These are phyloP conservation scores for Thamnidium elegans DNA, from an alignment of 192 early-diverging fungal genomes.

Conservation along the genomic window DNA sequence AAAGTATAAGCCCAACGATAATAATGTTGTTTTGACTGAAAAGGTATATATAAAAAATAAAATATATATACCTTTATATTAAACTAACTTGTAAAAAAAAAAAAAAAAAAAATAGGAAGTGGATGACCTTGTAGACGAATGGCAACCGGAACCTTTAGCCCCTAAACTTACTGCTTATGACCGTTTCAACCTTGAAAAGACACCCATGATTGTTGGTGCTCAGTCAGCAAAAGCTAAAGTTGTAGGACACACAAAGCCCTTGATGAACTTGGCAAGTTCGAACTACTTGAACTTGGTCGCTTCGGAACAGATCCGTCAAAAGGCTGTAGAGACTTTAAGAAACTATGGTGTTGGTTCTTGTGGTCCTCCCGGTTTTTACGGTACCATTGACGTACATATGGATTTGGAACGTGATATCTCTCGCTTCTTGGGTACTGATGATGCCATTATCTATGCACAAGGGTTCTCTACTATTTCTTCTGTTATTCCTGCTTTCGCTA, in stretches of 20 bases:
- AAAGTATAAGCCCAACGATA: conserved; percentile 76
- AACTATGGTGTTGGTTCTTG: conserved; percentile 97
- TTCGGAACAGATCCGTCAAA: conserved; percentile 74
- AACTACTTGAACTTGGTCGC: conserved; percentile 87
- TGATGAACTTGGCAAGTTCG: conserved; percentile 80
- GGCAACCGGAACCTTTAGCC: conserved; percentile 94
- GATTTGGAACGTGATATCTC: conserved; percentile 87
- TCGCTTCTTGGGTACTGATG: conserved; percentile 78
- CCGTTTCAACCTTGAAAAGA: conserved; percentile 73
- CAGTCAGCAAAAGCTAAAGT: conserved; percentile 67
- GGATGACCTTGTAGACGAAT: conserved; percentile 91
- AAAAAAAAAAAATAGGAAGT: conserved; percentile 68
- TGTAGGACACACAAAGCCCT: conserved; percentile 55
- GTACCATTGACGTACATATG: conserved; percentile 93
- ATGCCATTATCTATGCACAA: conserved; percentile 93
- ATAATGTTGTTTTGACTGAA: conserved; percentile 76
- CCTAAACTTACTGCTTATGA: conserved; percentile 68
- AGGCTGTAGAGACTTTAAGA: conserved; percentile 78
- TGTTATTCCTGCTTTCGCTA: conserved; percentile 93
- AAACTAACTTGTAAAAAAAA: background rate
- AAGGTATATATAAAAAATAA: conserved; percentile 51
- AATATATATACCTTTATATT: too few species aligned
- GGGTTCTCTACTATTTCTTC: conserved; percentile 89
- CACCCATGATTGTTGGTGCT: conserved; percentile 67
- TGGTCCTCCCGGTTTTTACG: conserved; percentile 95